Evolutionary conservation across 1,284 basidiomycete genomes (phyloP), one percentile per base, ranked within the genome.

Genomic region (Cryptococcus floricola): DNA sequence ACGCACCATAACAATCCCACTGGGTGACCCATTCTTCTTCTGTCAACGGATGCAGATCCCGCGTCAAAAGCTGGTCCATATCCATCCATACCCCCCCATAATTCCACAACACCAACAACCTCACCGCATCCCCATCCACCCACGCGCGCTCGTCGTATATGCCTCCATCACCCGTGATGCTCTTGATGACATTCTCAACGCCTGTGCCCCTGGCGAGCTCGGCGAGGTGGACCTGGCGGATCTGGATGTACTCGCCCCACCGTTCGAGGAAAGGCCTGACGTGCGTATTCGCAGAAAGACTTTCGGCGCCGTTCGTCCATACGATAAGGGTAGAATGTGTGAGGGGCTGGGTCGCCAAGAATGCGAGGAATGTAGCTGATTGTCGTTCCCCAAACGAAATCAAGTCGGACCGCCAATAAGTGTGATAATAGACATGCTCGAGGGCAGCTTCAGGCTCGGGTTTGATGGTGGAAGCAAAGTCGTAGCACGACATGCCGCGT

Each of bases 1-100:
- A 77, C 86, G 60, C 70, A 92, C 91, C 89, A 70, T 93, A 94
- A 72, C 92, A 96, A 70, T 96, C 93, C 93, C 92, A 95, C 72
- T 95, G 91, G 1, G 88, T 91, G 16, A 96, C 88, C 73, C 92
- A 97, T 74, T 97, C 93, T 68, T 89, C 87, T 74, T 95, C 92
- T 7, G 88, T 78, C 54, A 96, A 78, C 5, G 91, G 89, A 5
- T 85, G 80, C 23, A 96, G 78, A 75, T 91, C 87, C 51, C 92
- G 79, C 44, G 90, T 92, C 59, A 95, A 75, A 55, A 97, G 81
- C 63, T 87, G 87, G 76, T 96, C 93, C 90, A 96, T 95, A 73
- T 97, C 92, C 58, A 95, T 82, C 93, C 93, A 97, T 37, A 92
- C 82, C 2, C 93, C 93, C 5, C 92, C 92, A 67, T 84, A 85